These are phyloP conservation scores for Pythium insidiosum DNA, from an alignment of 352 stramenopile species.

Conservation along the genomic window DNA sequence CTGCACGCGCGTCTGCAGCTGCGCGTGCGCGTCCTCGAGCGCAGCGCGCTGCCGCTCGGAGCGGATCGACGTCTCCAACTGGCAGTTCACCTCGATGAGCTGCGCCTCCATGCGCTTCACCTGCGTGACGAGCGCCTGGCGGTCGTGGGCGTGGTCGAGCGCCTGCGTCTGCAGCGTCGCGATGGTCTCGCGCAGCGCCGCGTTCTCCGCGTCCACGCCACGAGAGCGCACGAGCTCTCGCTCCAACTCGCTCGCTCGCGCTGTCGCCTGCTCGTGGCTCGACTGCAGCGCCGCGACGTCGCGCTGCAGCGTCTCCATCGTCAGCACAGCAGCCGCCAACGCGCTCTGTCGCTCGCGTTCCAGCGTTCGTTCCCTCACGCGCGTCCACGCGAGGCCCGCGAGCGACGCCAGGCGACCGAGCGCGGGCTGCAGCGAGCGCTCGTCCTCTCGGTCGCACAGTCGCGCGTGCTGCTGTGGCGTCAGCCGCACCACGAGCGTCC, in stretches of 20 bases:
- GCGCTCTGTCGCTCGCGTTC: not conserved
- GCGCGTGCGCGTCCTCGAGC: slow-evolving; percentile 10
- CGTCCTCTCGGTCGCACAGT: not conserved
- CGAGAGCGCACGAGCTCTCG: not conserved
- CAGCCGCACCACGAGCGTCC: not conserved
- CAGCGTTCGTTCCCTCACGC: not conserved
- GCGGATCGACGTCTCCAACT: slow-evolving; percentile 16
- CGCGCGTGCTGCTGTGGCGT: not conserved
- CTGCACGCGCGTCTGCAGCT: slow-evolving; percentile 3
- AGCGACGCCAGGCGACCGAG: not conserved
- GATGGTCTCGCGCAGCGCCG: not conserved
- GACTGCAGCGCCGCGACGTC: not conserved
- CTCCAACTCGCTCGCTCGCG: not conserved
- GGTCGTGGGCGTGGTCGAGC: not conserved
- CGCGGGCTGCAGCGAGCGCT: not conserved
- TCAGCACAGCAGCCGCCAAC: not conserved
- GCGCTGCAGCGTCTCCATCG: not conserved
- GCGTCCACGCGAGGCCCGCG: not conserved
- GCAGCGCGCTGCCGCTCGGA: slow-evolving; percentile 12
- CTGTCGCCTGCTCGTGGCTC: not conserved
- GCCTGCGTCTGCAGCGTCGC: not conserved
- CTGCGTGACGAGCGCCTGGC: not conserved
- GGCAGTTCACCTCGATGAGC: slow-evolving; percentile 10
- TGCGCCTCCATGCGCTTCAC: slow-evolving; percentile 8
- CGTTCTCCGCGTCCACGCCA: not conserved